These are phyloP conservation scores for Camellia japonica DNA, from an alignment of 148 eudicot species.

Conservation along the genomic window DNA sequence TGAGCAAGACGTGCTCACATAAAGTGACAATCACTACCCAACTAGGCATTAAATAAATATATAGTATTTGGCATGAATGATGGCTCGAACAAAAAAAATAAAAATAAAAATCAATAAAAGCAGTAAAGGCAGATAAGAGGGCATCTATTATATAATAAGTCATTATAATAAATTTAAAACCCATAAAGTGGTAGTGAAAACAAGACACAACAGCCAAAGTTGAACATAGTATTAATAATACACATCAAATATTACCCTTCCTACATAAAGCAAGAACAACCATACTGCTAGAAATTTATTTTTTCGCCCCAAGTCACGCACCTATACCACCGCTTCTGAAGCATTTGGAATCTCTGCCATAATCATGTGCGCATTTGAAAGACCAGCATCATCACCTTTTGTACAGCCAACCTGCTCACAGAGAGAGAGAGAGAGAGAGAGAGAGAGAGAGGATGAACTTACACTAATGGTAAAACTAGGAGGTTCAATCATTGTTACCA, in stretches of 20 bases:
- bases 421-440: constrained; percentile 7
- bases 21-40: neutral
- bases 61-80: neutral
- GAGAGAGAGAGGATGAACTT: constrained; percentile 3
- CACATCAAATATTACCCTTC: neutral
- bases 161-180: neutral
- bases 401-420: neutral
- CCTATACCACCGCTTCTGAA: neutral
- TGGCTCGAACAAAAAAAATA: neutral
- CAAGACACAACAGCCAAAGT: neutral
- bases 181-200: neutral
- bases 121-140: neutral
- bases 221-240: neutral
- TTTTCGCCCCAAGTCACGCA: neutral
- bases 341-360: neutral
- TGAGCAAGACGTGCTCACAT: neutral
- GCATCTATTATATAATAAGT: neutral
- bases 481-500: neutral
- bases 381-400: neutral
- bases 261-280: constrained; percentile 12
- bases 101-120: neutral
- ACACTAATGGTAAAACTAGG: neutral
- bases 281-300: constrained; percentile 1
- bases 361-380: neutral
- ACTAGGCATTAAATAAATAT: neutral